Evolutionary conservation across 441 rosid species (phyloP), one percentile per base, ranked within the genome.

Genomic region (Mallotus repandus): DNA sequence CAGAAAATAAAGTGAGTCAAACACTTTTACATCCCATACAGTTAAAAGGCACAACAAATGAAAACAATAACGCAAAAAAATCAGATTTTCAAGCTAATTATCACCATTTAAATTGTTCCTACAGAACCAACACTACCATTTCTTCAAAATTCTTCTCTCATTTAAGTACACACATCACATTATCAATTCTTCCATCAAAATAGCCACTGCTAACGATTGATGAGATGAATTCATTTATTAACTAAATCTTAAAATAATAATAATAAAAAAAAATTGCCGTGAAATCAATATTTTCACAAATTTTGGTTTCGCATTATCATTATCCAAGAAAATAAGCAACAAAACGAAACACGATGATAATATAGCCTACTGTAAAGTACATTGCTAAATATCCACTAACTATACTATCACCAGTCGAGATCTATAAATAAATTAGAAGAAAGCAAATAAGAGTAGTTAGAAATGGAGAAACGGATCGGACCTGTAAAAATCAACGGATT

Each of bases 401-500:
- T 38, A 4, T 38, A 38, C 5, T 5, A 38, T 4, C 41, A 6
- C 41, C 49, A 45, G 11, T 9, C 7, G 11, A 45, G 49, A 45
- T 45, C 7, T 38, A 50, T 12, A 50, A 14, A 13, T 50, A 14
- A 18, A 54, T 0, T 2, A 16, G 4, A 29, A 2, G 65, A 10
- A 50, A 6, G 52, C 11, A 66, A 12, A 35, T 5, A 32, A n/a
- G 15, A 29, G 12, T 58, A 46, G 4, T 13, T 16, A 43, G 29
- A 25, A 46, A 43, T 6, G 60, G 10, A 7, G 5, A 46, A 58
- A 71, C 71, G 77, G 73, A 89, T 88, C 92, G 66, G 74, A 93
- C 99, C 99, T 85, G 86, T 91, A 93, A 81, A 96, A 96, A 81
- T 96, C 98, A 71, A 96, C 91, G 71, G 99, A 85, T 80, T 93